Conservation (phyloP, 2,329 filamentous ascomycete genomes). For the Xylariomycetidae sp. region DNA sequence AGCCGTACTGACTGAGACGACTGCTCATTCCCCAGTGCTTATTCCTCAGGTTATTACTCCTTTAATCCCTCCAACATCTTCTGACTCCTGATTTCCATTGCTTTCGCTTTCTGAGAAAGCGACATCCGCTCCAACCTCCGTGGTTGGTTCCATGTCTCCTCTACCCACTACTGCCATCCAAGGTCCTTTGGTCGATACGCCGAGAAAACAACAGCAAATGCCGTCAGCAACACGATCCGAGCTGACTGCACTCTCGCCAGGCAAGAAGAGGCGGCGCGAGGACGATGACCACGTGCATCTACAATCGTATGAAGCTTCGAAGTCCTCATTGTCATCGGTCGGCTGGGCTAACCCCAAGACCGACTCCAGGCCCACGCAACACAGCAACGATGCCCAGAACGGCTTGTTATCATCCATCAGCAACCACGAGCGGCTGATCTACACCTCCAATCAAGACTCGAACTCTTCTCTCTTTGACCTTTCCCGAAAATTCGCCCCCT, state of each 20-base stretch:
- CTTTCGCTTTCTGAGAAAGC: no score
- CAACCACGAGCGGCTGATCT: constrained; percentile 21
- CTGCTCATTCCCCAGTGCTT: no score
- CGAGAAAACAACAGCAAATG: no score
- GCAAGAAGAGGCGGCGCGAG: constrained; percentile 34
- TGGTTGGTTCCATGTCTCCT: no score
- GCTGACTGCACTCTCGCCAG: constrained; percentile 23
- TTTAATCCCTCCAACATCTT: no score
- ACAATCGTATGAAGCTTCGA: constrained; percentile 26
- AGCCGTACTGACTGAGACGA: no score
- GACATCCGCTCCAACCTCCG: no score
- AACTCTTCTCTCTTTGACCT: constrained; percentile 13
- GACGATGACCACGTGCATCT: constrained; percentile 23
- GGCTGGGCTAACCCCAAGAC: constrained; percentile 15
- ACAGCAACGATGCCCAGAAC: constrained; percentile 15
- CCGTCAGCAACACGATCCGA: constrained; percentile 31
- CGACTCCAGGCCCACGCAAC: constrained; percentile 3
- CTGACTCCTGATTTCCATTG: no score
- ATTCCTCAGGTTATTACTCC: no score
- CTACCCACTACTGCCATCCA: no score
- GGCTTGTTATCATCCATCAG: constrained; percentile 17
- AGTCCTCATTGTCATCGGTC: no score
- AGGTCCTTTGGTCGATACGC: no score
- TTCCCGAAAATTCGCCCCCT: constrained; percentile 21
- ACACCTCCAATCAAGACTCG: constrained; percentile 10